Conservation (phyloP, 2,329 filamentous ascomycete species). For the Diaporthe vexans region DNA sequence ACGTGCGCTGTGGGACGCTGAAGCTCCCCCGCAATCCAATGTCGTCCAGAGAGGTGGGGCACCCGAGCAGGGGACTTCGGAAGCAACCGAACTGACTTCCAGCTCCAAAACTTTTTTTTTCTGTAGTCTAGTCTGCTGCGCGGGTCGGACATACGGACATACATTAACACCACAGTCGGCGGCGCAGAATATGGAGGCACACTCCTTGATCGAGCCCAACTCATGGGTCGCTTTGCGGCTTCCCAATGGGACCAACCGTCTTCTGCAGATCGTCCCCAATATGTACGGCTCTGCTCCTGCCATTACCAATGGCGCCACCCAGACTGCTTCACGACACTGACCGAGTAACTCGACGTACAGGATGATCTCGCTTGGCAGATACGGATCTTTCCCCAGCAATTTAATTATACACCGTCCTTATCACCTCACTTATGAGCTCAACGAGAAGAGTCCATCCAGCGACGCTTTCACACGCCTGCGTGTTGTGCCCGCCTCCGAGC, state of each 20-base stretch:
- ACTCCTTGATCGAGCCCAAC: slow-evolving; percentile 66
- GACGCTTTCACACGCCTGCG: slow-evolving; percentile 79
- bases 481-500: slow-evolving; percentile 83
- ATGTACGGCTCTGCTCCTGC: slow-evolving; percentile 60
- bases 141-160: background rate
- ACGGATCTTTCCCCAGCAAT: slow-evolving; percentile 90
- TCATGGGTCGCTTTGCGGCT: slow-evolving; percentile 72
- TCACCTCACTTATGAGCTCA: slow-evolving; percentile 90
- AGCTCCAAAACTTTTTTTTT: slow-evolving; percentile 37
- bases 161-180: background rate
- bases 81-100: slow-evolving; percentile 25
- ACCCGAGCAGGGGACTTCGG: slow-evolving; percentile 10
- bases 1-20: slow-evolving; percentile 11
- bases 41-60: background rate
- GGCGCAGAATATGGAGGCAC: slow-evolving; percentile 49
- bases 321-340: slow-evolving; percentile 39
- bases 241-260: slow-evolving; percentile 69
- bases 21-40: slow-evolving; percentile 25
- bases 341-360: slow-evolving; percentile 59
- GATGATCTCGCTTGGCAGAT: slow-evolving; percentile 90
- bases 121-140: background rate
- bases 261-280: slow-evolving; percentile 72
- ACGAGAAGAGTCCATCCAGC: slow-evolving; percentile 73
- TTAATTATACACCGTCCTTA: slow-evolving; percentile 92
- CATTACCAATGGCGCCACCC: background rate